Evolutionary conservation across 1,284 basidiomycete species (phyloP).

Genomic region (Rugosomyces carneus): DNA sequence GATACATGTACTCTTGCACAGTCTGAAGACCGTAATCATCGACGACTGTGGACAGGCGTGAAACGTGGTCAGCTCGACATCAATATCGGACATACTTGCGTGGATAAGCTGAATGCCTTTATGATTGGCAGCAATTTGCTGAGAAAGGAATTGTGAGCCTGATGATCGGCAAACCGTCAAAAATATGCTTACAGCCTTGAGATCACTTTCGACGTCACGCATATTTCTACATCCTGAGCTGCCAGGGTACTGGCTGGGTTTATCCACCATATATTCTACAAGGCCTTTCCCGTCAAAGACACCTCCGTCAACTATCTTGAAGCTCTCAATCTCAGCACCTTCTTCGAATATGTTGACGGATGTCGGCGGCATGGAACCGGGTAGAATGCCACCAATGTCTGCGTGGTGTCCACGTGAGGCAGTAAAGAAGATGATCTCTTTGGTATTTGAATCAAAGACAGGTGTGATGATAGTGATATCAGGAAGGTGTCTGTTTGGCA

Average conservation of each 20-base stretch:
- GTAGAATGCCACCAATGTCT: slow-evolving; percentile 61
- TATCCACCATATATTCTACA: slow-evolving; percentile 77
- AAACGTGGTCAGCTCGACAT: slow-evolving; percentile 19
- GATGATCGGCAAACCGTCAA: slow-evolving; percentile 1
- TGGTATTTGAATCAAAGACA: slow-evolving; percentile 61
- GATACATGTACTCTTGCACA: slow-evolving; percentile 90
- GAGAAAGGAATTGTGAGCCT: slow-evolving; percentile 1
- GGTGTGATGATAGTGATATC: slow-evolving; percentile 91
- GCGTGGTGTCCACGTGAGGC: slow-evolving; percentile 89
- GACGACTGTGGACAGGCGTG: slow-evolving; percentile 48
- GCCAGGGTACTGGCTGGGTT: slow-evolving; percentile 79
- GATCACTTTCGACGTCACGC: slow-evolving; percentile 85
- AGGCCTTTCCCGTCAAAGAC: slow-evolving; percentile 76
- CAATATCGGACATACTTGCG: slow-evolving; percentile 43
- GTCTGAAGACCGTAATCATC: slow-evolving; percentile 82
- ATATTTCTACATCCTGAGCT: slow-evolving; percentile 82
- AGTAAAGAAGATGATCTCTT: slow-evolving; percentile 87
- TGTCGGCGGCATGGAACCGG: slow-evolving; percentile 92
- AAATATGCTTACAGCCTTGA: slow-evolving; percentile 68
- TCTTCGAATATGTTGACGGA: slow-evolving; percentile 90
- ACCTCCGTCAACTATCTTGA: slow-evolving; percentile 88
- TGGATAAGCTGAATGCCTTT: slow-evolving; percentile 85
- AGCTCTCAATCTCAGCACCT: slow-evolving; percentile 87
- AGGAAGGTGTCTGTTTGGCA: slow-evolving; percentile 57
- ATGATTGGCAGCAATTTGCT: slow-evolving; percentile 95